phyloP scores from a whole-genome alignment of 176 grass and related monocot species.

The Pontederia crassipes region DNA sequence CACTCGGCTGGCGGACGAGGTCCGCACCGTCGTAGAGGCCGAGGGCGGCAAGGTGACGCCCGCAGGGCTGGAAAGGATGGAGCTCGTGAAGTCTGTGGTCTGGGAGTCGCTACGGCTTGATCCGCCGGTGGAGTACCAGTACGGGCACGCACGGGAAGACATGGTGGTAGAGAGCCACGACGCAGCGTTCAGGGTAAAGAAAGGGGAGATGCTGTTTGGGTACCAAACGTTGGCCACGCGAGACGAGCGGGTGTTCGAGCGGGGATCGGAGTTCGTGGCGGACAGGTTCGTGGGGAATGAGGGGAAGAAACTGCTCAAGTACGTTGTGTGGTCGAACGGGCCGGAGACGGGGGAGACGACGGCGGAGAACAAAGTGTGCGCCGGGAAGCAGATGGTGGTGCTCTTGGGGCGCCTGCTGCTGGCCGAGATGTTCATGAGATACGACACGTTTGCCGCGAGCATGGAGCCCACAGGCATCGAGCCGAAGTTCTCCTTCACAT shows the following conservation, averaged over 20 bases:
- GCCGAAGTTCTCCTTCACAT: slow-evolving; percentile 48
- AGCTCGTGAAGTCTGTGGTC: slow-evolving; percentile 57
- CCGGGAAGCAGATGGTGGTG: slow-evolving; percentile 59
- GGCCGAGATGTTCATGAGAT: slow-evolving; percentile 58
- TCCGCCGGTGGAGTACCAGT: slow-evolving; percentile 82
- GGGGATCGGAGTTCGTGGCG: slow-evolving; percentile 32
- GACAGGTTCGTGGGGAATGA: slow-evolving; percentile 37
- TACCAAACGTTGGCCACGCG: slow-evolving; percentile 61
- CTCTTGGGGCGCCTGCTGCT: slow-evolving; percentile 44
- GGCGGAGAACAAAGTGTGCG: slow-evolving; percentile 69
- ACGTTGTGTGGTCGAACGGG: slow-evolving; percentile 92
- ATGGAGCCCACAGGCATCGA: slow-evolving; percentile 27
- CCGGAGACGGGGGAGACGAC: slow-evolving; percentile 36
- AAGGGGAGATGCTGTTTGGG: slow-evolving; percentile 69
- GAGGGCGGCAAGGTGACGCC: slow-evolving; percentile 11
- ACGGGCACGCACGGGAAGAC: slow-evolving; percentile 42
- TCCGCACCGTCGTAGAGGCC: slow-evolving; percentile 42
- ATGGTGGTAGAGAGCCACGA: slow-evolving; percentile 64
- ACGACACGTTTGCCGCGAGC: slow-evolving; percentile 44
- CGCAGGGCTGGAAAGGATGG: slow-evolving; percentile 52
- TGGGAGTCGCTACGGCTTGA: slow-evolving; percentile 57
- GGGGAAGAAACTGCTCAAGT: slow-evolving; percentile 27
- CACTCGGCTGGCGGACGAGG: slow-evolving; percentile 56
- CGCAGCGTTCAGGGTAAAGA: slow-evolving; percentile 43
- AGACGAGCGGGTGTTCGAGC: slow-evolving; percentile 46